phyloP scores from a whole-genome alignment of 2,329 filamentous ascomycete species.

The Aspergillus fumigatus region DNA sequence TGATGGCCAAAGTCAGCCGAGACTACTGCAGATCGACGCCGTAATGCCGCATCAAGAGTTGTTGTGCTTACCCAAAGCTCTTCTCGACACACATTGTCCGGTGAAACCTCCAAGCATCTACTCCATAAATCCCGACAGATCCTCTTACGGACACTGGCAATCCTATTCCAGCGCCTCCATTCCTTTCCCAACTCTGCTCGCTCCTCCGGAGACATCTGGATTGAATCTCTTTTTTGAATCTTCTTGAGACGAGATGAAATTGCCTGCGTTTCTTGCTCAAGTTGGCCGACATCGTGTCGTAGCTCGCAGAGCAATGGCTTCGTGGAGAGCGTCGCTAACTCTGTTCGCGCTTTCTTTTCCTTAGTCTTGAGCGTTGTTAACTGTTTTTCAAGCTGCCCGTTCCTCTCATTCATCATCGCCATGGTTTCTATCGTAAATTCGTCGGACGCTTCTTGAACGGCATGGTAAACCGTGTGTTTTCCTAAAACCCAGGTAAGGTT shows the following conservation, averaged over 20 bases:
- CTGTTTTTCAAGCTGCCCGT: constrained; percentile 42
- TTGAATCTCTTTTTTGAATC: constrained; percentile 36
- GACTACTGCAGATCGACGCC: constrained; percentile 5
- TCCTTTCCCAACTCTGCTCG: constrained; percentile 43
- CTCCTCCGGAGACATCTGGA: constrained; percentile 46
- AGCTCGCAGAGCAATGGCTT: constrained; percentile 51
- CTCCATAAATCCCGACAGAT: constrained; percentile 51
- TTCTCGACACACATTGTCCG: constrained; percentile 43
- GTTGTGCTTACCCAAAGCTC: constrained; percentile 45
- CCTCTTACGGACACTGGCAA: constrained; percentile 40
- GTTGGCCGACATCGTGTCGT: constrained; percentile 35
- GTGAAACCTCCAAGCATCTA: constrained; percentile 44
- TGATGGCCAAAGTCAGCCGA: constrained; percentile 10
- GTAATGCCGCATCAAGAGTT: neutral
- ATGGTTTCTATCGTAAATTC: constrained; percentile 47
- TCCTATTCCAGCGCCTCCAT: constrained; percentile 42
- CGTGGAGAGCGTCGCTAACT: constrained; percentile 44
- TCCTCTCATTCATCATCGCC: constrained; percentile 46
- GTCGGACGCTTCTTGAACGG: constrained; percentile 48
- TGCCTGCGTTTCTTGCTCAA: constrained; percentile 44
- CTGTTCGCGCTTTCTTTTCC: constrained; percentile 47
- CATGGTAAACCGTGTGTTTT: constrained; percentile 60
- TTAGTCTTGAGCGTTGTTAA: constrained; percentile 42
- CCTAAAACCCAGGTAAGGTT: constrained; percentile 35
- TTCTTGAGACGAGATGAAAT: constrained; percentile 39